Evolutionary conservation across 495 filamentous ascomycete genomes (phyloP).

Genomic region (Penicillium canariense): DNA sequence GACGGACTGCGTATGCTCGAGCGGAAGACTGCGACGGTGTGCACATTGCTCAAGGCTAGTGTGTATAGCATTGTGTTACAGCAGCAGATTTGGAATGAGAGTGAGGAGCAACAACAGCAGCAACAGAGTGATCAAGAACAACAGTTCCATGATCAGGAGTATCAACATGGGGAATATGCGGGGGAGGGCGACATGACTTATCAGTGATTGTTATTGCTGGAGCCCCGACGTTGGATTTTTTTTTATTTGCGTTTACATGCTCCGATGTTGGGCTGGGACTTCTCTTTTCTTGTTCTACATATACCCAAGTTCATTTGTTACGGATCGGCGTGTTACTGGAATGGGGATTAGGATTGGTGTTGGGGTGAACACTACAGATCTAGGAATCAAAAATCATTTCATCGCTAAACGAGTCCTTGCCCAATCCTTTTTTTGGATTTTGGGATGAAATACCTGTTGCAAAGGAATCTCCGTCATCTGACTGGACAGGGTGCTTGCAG

Average conservation of each 20-base stretch:
- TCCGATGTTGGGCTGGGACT: neutral
- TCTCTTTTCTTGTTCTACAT: neutral
- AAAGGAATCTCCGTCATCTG: too few species aligned
- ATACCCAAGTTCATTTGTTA: neutral
- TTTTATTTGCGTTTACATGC: conserved; percentile 7
- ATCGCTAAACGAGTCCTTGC: too few species aligned
- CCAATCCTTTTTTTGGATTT: too few species aligned
- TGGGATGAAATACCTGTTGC: too few species aligned
- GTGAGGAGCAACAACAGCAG: conserved; percentile 40
- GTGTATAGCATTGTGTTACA: conserved; percentile 98
- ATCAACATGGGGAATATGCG: conserved; percentile 33
- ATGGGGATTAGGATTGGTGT: neutral
- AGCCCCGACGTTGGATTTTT: neutral
- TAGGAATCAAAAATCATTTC: neutral
- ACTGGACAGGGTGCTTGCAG: too few species aligned
- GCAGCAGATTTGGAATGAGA: conserved; percentile 81
- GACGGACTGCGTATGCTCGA: conserved; percentile 87
- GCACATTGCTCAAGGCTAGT: conserved; percentile 93
- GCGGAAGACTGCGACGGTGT: conserved; percentile 89
- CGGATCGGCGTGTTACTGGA: neutral
- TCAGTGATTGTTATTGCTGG: conserved; percentile 16
- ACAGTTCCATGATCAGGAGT: conserved; percentile 28
- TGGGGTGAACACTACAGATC: neutral
- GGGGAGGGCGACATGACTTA: conserved; percentile 36
- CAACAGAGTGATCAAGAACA: conserved; percentile 26